A percentile compares a stretch with the other conserved stretches of the same genome.
Conservation (phyloP, 225 moss, liverwort and hornwort genomes). For the Takakia lepidozioides region DNA sequence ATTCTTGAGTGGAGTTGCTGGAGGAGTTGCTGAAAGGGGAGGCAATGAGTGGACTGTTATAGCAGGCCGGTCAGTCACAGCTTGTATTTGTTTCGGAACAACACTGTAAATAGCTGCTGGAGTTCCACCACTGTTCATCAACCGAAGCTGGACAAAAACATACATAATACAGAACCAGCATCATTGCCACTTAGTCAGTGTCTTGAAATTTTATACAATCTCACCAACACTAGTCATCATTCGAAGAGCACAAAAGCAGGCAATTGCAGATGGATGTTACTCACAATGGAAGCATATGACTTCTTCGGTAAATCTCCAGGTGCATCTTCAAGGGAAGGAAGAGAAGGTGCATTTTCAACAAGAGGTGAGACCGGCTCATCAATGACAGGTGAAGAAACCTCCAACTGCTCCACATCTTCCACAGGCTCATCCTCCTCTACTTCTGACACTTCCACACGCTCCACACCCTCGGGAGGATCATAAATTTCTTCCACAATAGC, state of each 20-base stretch:
- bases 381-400: slow-evolving; percentile 23
- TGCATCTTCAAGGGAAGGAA: slow-evolving; percentile 11
- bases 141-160: slow-evolving; percentile 4
- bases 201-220: no score
- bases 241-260: neutral
- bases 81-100: slow-evolving; percentile 28
- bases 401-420: slow-evolving; percentile 29
- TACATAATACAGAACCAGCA: neutral
- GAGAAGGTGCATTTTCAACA: slow-evolving; percentile 8
- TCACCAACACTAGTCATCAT: neutral
- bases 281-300: slow-evolving; percentile 38
- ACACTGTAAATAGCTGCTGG: neutral
- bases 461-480: slow-evolving; percentile 34
- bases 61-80: slow-evolving; percentile 33
- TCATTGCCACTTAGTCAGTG: neutral
- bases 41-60: slow-evolving; percentile 2
- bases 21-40: slow-evolving; percentile 23
- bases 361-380: slow-evolving; percentile 22
- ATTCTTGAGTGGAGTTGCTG: slow-evolving; percentile 28
- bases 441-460: slow-evolving; percentile 16
- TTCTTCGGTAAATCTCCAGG: slow-evolving; percentile 31
- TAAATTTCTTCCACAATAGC: slow-evolving; percentile 39
- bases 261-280: neutral
- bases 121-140: slow-evolving; percentile 1
- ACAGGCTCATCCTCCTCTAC: slow-evolving; percentile 31